Evolutionary conservation across 2,329 filamentous ascomycete species (phyloP), one percentile per base, ranked within the genome.

Genomic region (Trichoderma sp.): DNA sequence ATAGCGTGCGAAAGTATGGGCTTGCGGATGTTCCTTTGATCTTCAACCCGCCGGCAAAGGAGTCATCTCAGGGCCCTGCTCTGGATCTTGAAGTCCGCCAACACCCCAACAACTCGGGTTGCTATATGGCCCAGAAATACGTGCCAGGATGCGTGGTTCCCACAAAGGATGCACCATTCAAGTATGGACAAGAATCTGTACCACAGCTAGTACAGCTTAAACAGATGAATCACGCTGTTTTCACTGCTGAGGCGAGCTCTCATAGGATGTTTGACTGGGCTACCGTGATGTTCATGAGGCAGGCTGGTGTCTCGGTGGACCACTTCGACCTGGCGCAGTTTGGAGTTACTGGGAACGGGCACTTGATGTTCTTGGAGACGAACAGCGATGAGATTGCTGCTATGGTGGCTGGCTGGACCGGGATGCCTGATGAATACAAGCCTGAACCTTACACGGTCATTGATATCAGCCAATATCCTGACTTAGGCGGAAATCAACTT

Each of bases 181-280:
- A 57, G 15, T n/a, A 11, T 15, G 59, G 61, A 13, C 23, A 28
- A 26, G 50, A 59, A 3, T 15, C 9, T 7, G 67, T 73, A 12
- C 82, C 83, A 23, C 78, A 83, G 74, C 79, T 91, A 15, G 76
- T 78, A 6, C 85, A 89, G 36, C 77, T 91, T 8, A 75, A 77
- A 2, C 80, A 81, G 17, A 80, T 88, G 6, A 84, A 83, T 0
- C 83, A 86, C 6, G 77, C 87, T 1, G 73, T 90, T 17, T 75
- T 88, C 30, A 89, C 87, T 0, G 80, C 81, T 0, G 85, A 89
- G 70, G 84, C 88, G 3, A 86, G 85, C 66, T 84, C 82, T n/a
- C 88, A 90, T 77, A 79, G 81, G 3, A 77, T 80, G 11, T 90
- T 86, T 72, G 88, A 91, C 74, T 85, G 86, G 77, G 88, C 86